phyloP scores from a whole-genome alignment of 2,329 filamentous ascomycete species.

The Cladosporium sp. region DNA sequence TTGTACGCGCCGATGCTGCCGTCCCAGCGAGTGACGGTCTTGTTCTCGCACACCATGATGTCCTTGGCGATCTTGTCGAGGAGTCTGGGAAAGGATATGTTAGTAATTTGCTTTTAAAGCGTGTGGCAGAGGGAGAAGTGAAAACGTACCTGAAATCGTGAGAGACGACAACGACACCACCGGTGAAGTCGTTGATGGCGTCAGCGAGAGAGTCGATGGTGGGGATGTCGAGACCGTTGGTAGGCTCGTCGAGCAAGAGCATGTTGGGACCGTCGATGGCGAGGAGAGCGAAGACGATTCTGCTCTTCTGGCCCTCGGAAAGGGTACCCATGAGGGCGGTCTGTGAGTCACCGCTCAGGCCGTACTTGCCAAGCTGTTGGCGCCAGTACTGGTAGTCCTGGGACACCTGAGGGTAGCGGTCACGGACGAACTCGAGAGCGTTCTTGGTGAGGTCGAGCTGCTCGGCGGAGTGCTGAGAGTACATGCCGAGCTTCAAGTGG shows the following conservation, averaged over 20 bases:
- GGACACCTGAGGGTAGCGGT: slow-evolving; percentile 84
- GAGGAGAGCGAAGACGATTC: slow-evolving; percentile 95
- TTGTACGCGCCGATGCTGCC: slow-evolving; percentile 94
- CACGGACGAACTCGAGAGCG: slow-evolving; percentile 92
- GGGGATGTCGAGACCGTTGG: slow-evolving; percentile 98
- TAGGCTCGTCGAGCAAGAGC: slow-evolving; percentile 96
- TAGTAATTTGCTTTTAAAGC: slow-evolving; percentile 31
- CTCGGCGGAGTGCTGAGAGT: slow-evolving; percentile 97
- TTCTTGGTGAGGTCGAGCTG: slow-evolving; percentile 98
- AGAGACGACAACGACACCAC: slow-evolving; percentile 95
- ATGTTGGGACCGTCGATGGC: slow-evolving; percentile 97
- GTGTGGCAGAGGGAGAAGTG: background rate
- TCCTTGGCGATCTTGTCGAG: slow-evolving; percentile 99
- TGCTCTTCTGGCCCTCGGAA: slow-evolving; percentile 95
- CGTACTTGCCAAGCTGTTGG: slow-evolving; percentile 93
- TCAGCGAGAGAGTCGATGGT: slow-evolving; percentile 97
- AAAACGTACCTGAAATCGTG: slow-evolving; percentile 89
- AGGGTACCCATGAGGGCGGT: slow-evolving; percentile 97
- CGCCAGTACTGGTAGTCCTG: slow-evolving; percentile 99
- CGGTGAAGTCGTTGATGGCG: slow-evolving; percentile 93
- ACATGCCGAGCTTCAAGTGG: slow-evolving; percentile 96
- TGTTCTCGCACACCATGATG: slow-evolving; percentile 98
- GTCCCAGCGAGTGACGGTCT: slow-evolving; percentile 86
- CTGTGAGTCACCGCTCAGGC: slow-evolving; percentile 88
- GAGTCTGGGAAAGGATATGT: slow-evolving; percentile 59